Conservation (phyloP, 2,329 filamentous ascomycete genomes). For the Stromatinia cepivora region DNA sequence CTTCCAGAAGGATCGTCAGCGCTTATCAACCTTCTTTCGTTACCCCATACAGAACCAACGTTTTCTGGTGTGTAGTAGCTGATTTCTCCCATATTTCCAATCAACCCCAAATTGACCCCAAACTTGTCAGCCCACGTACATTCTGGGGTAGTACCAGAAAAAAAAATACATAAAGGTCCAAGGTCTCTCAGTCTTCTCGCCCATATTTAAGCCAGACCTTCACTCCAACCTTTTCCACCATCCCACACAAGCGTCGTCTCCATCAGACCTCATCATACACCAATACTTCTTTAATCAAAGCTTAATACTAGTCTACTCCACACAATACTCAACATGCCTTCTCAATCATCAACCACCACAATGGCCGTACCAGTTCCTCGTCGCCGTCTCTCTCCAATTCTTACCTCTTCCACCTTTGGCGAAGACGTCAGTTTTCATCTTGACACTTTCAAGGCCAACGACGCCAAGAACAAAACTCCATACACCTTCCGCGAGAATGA, state of each 20-base stretch:
- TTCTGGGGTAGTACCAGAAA: slow-evolving; percentile 15
- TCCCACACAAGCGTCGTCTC: slow-evolving; percentile 7
- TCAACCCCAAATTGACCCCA: slow-evolving; percentile 11
- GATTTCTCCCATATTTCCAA: slow-evolving; percentile 16
- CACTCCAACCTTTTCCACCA: slow-evolving; percentile 7
- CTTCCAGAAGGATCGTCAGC: slow-evolving; percentile 24
- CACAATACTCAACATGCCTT: slow-evolving; percentile 31
- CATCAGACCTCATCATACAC: slow-evolving; percentile 19
- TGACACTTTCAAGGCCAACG: slow-evolving; percentile 34
- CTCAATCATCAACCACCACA: slow-evolving; percentile 35
- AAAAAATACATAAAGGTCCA: slow-evolving; percentile 22
- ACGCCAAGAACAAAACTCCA: slow-evolving; percentile 35
- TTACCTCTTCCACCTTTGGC: slow-evolving; percentile 32
- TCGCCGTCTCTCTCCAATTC: slow-evolving; percentile 52
- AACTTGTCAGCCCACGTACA: slow-evolving; percentile 15
- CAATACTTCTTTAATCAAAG: slow-evolving; percentile 4
- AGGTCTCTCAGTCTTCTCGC: slow-evolving; percentile 19
- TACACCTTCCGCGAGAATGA: slow-evolving; percentile 50
- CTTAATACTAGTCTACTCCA: neutral
- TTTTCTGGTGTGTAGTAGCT: slow-evolving; percentile 18
- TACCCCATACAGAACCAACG: slow-evolving; percentile 14
- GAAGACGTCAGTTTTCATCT: slow-evolving; percentile 38
- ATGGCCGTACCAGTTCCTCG: slow-evolving; percentile 44
- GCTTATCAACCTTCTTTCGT: slow-evolving; percentile 17
- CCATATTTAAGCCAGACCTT: slow-evolving; percentile 11